Base-by-base conservation (phyloP, 2,329 filamentous ascomycete species). In the Penicillium sp. region DNA sequence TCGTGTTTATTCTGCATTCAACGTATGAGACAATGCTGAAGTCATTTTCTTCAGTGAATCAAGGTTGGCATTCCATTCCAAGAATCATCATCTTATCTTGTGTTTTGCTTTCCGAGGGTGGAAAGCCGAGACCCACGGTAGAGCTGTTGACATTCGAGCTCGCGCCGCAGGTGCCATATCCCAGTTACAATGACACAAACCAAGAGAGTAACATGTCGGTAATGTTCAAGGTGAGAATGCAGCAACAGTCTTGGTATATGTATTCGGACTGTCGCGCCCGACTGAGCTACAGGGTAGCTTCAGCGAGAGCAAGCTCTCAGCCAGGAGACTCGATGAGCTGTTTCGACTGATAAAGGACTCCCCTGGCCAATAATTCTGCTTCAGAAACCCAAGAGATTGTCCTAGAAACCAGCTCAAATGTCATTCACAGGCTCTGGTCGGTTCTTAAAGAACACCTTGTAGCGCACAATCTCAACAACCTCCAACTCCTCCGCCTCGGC, bases 391-490 rank as follows among this genome's bases (percentile, higher is more conserved):
- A 13, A 24, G 12, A 24, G 6, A 7, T 6, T 27, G n/a, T 12
- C 15, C 6, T 18, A 39, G n/a, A 18, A 6, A 3, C 25, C 3
- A 7, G 3, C 18, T 66, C 59, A 70, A 42, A 54, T 53, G 53
- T 63, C 57, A 33, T 83, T 82, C 47, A 95, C 87, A 40, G 92
- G 92, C 72, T 97, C 92, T 4, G 92, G 92, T 41, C 92, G 78
- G 52, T 80, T 81, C 15, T 86, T 85, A 71, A 97, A 97, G 40
- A 95, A 73, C 58, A 97, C 75, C 75, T 95, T 96, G 66, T 86
- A 87, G 74, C 84, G 87, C 56, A 97, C 79, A 59, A 97, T 82
- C 70, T 96, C 92, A 44, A 90, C 83, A 56, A 97, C 81, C 72
- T 96, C 90, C 45, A 96, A 67, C 42, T 67, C 66, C 59, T 69